These are phyloP conservation scores for Isochrysis galbana DNA, from an alignment of 78 protist genomes.

Conservation along the genomic window DNA sequence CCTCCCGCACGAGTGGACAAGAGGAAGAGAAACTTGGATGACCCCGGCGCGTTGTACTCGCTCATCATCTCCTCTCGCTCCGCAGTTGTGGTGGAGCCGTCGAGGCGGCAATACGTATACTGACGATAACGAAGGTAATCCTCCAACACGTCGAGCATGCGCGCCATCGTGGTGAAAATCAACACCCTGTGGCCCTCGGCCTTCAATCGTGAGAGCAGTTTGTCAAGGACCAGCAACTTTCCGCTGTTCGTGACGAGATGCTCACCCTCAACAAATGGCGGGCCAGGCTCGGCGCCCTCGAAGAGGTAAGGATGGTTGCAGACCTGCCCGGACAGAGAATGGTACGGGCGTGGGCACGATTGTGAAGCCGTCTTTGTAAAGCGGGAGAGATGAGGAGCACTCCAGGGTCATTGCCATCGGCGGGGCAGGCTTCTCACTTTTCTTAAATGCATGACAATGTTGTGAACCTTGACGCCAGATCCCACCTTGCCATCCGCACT, in stretches of 20 bases:
- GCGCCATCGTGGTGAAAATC: slow-evolving; percentile 90
- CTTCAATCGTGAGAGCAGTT: slow-evolving; percentile 69
- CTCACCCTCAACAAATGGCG: slow-evolving; percentile 28
- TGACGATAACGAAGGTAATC: slow-evolving; percentile 65
- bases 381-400: not conserved
- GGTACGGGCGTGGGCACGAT: not conserved
- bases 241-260: slow-evolving; percentile 62
- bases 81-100: slow-evolving; percentile 68
- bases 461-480: not conserved
- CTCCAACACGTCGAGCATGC: slow-evolving; percentile 86
- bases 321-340: slow-evolving; percentile 57
- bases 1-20: slow-evolving; percentile 78
- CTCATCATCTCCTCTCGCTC: slow-evolving; percentile 64
- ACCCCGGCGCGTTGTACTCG: slow-evolving; percentile 37
- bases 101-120: slow-evolving; percentile 56
- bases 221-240: slow-evolving; percentile 85
- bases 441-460: slow-evolving; percentile 89
- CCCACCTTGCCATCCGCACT: not conserved
- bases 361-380: not conserved
- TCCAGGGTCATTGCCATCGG: not conserved
- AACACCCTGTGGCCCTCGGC: slow-evolving; percentile 84
- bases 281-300: slow-evolving; percentile 73
- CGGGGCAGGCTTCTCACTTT: slow-evolving; percentile 68
- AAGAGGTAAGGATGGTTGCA: slow-evolving; percentile 91
- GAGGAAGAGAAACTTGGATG: slow-evolving; percentile 46